Evolutionary conservation across 805 yeast genomes (phyloP).

Genomic region (Blastobotrys americana): DNA sequence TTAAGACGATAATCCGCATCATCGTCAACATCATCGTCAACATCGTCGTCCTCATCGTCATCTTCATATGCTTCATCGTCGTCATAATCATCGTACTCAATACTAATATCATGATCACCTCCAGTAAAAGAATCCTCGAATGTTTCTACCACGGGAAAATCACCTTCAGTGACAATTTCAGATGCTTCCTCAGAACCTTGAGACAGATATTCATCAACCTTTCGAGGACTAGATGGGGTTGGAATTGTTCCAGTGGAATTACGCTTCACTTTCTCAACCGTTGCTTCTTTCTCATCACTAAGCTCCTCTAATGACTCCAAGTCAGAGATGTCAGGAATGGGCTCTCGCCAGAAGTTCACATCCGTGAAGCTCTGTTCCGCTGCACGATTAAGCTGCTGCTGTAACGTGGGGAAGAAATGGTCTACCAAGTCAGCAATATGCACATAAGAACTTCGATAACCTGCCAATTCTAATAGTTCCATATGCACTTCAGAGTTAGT

Average conservation of each 20-base stretch:
- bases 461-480: constrained; percentile 92
- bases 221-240: no score
- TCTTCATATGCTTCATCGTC: constrained; percentile 28
- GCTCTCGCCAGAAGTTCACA: constrained; percentile 88
- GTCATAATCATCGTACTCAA: constrained; percentile 28
- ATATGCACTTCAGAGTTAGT: constrained; percentile 96
- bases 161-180: no score
- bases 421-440: constrained; percentile 91
- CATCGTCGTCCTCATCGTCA: constrained; percentile 24
- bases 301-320: constrained; percentile 13
- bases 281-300: no score
- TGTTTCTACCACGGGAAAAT: no score
- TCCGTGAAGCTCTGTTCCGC: constrained; percentile 66
- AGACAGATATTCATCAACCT: no score
- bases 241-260: no score
- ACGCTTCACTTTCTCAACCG: no score
- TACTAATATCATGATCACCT: constrained; percentile 30
- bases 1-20: constrained; percentile 15
- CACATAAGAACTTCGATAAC: constrained; percentile 80
- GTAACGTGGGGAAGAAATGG: constrained; percentile 91
- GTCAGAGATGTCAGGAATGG: constrained; percentile 45
- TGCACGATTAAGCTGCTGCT: constrained; percentile 29
- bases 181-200: no score
- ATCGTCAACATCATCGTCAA: constrained; percentile 13
- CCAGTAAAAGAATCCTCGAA: no score